Evolutionary conservation across 1,284 basidiomycete species (phyloP).

Genomic region (Moniliophthora roreri): DNA sequence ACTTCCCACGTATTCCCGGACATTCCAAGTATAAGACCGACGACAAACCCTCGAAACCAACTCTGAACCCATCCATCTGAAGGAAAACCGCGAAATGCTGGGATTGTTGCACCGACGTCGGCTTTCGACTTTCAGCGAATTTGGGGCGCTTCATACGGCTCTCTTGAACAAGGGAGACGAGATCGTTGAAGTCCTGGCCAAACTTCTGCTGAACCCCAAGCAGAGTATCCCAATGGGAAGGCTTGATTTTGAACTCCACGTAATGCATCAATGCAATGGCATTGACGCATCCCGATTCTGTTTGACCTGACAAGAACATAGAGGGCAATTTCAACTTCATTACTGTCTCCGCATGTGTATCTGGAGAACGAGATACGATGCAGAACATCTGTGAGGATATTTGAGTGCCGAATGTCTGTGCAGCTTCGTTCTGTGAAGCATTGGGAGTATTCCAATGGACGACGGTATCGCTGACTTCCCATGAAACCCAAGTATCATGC

Average conservation of each 20-base stretch:
- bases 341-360: constrained; percentile 38
- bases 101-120: not conserved
- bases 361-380: constrained; percentile 50
- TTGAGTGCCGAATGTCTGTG: constrained; percentile 60
- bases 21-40: constrained; percentile 77
- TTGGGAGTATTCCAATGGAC: constrained; percentile 45
- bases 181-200: constrained; percentile 82
- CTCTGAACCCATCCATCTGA: constrained; percentile 75
- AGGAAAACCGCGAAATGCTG: constrained; percentile 49
- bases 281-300: constrained; percentile 48
- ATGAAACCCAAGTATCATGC: constrained; percentile 82
- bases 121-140: constrained; percentile 11
- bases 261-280: constrained; percentile 63
- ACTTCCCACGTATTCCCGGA: constrained; percentile 63
- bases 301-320: constrained; percentile 57
- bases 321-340: constrained; percentile 67
- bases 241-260: constrained; percentile 71
- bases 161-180: constrained; percentile 64
- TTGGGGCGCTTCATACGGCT: constrained; percentile 42
- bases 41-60: constrained; percentile 71
- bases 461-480: constrained; percentile 56
- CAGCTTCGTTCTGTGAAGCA: constrained; percentile 30
- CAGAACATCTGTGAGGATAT: constrained; percentile 63
- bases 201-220: constrained; percentile 83
- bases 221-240: constrained; percentile 78